phyloP scores from a whole-genome alignment of 306 rosid species.

The Hippophae rhamnoides region DNA sequence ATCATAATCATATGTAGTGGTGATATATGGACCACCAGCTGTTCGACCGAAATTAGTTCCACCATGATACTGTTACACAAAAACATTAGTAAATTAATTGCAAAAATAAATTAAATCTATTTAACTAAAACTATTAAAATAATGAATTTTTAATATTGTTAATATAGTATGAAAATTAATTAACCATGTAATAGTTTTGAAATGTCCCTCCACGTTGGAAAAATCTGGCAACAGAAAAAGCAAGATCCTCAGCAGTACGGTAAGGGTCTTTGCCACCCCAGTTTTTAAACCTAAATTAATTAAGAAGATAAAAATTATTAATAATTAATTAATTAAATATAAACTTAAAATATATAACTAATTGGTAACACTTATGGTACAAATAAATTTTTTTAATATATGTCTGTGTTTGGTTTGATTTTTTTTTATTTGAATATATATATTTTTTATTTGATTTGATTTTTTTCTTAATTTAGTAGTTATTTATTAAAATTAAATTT shows the following conservation, averaged over 20 bases:
- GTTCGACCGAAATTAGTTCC: conserved; percentile 56
- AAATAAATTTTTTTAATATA: no score
- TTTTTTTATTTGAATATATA: no score
- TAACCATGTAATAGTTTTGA: conserved; percentile 54
- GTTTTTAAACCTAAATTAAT: conserved; percentile 36
- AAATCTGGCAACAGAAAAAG: conserved; percentile 45
- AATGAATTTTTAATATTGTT: neutral
- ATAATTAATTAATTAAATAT: neutral
- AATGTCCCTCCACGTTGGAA: conserved; percentile 52
- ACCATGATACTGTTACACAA: conserved; percentile 37
- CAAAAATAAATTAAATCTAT: neutral
- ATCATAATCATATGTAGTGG: conserved; percentile 49
- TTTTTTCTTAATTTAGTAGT: no score
- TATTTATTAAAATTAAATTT: no score
- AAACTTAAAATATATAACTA: no score
- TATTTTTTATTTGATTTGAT: no score
- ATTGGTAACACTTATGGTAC: no score
- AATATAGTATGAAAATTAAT: neutral
- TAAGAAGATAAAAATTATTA: neutral
- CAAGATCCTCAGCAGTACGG: conserved; percentile 53
- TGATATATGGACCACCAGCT: conserved; percentile 48
- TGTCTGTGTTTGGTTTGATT: no score
- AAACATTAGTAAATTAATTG: no score
- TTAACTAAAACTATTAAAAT: neutral
- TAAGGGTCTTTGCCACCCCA: conserved; percentile 53